Conservation (phyloP, 2,329 filamentous ascomycete species). For the Escovopsis sp. region DNA sequence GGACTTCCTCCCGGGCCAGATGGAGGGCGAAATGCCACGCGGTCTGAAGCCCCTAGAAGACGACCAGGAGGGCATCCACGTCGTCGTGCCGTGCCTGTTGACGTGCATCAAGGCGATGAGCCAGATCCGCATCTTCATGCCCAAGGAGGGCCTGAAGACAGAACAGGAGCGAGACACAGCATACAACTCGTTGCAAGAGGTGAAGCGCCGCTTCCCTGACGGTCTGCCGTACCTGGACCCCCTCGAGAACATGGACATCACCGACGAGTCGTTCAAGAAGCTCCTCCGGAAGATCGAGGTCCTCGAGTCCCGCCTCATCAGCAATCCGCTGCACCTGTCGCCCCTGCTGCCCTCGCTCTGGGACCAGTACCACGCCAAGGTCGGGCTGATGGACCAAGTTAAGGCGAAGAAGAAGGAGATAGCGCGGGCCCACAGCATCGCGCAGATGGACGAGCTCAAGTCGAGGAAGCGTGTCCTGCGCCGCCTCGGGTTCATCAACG, state of each 20-base stretch:
- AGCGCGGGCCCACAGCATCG: constrained; percentile 65
- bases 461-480: constrained; percentile 89
- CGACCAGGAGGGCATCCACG: constrained; percentile 16
- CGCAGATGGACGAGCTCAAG: constrained; percentile 92
- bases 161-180: constrained; percentile 50
- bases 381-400: constrained; percentile 60
- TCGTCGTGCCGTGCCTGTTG: constrained; percentile 61
- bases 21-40: constrained; percentile 35
- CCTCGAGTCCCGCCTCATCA: constrained; percentile 73
- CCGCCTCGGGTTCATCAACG: constrained; percentile 88
- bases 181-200: constrained; percentile 59
- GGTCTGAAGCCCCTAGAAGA: constrained; percentile 33
- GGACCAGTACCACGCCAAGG: constrained; percentile 72
- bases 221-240: constrained; percentile 81
- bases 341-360: constrained; percentile 72
- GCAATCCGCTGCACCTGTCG: constrained; percentile 84
- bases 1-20: constrained; percentile 24
- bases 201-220: constrained; percentile 79
- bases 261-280: constrained; percentile 84
- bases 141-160: constrained; percentile 52
- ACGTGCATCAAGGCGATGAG: constrained; percentile 74
- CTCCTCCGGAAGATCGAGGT: constrained; percentile 93
- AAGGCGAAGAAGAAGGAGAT: constrained; percentile 84
- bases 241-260: constrained; percentile 91
- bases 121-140: constrained; percentile 70